Base-by-base conservation (phyloP, 495 filamentous ascomycete genomes). In the Pyrenula aspistea region DNA sequence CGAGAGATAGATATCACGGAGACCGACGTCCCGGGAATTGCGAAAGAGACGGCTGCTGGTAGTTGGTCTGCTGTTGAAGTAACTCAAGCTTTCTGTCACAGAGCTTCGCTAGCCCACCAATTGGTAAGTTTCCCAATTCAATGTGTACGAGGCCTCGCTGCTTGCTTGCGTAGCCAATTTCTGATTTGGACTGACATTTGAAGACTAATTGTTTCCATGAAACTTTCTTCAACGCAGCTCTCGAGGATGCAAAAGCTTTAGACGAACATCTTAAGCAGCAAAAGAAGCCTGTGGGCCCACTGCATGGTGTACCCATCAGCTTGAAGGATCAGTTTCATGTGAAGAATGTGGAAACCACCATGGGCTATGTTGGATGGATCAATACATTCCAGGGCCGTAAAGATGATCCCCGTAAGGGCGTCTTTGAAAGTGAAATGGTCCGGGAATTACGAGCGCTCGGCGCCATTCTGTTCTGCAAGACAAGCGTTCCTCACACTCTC, bases 291-390 rank as follows among this genome's bases (percentile, higher is more conserved):
- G 57, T 74, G 2, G 81, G 81, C 0, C 83, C 82, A 0, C 67
- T 88, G 0, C 84, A 88, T 57, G 84, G 84, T 22, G 68, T 87
- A 1, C 85, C 84, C 0, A 59, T 87, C 15, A 84, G 81, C 54
- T 64, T 88, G 12, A 88, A 87, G 66, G 84, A 88, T 59, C 84
- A 86, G 62, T 87, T 86, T 64, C 84, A 86, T 55, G 74, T 88
- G 55, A 79, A 78, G 55, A 79, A 74, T 0, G 73, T 81, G 0
- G 83, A 87, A 55, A 86, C 81, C 0, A 83, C 77, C 0, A 84
- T 87, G 77, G 84, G 83, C 15, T 83, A 83, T 51, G 67, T 79
- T 0, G 68, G 71, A 20, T 71, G 74, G 73, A 77, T 80, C 51
- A 70, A 69, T 15, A 82, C 77, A 2, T 81, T 77, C 59, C 63